Conservation (phyloP, 306 rosid genomes). For the Vachellia pachyceras region DNA sequence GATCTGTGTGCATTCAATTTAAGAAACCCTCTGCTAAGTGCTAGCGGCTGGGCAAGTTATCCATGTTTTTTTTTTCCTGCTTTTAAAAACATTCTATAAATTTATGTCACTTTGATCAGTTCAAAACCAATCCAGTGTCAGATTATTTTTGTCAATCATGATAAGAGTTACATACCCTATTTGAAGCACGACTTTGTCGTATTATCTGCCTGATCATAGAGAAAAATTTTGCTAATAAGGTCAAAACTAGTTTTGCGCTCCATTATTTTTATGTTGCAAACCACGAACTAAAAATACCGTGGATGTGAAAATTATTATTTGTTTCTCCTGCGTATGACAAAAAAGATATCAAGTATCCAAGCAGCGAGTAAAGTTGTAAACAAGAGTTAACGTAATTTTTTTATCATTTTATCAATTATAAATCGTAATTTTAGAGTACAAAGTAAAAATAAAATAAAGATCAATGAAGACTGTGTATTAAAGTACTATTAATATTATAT, state of each 20-base stretch:
- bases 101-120: not conserved
- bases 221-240: not conserved
- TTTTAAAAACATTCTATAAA: not conserved
- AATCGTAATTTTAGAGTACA: not conserved
- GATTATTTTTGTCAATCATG: not conserved
- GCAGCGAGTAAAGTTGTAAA: not conserved
- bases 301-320: too few species aligned
- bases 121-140: not conserved
- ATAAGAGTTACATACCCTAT: not conserved
- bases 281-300: too few species aligned
- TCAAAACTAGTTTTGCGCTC: not conserved
- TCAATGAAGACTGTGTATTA: not conserved
- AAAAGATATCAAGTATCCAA: too few species aligned
- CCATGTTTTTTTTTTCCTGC: too few species aligned
- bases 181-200: not conserved
- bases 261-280: not conserved
- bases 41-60: too few species aligned
- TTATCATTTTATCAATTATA: not conserved
- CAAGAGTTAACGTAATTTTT: not conserved
- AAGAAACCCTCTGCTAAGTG: too few species aligned
- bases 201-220: not conserved
- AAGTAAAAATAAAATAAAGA: not conserved
- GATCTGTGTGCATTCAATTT: too few species aligned
- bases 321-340: not conserved
- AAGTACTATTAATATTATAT: not conserved